phyloP scores from a whole-genome alignment of 2,329 filamentous ascomycete genomes.

The Stromatinia cepivora region DNA sequence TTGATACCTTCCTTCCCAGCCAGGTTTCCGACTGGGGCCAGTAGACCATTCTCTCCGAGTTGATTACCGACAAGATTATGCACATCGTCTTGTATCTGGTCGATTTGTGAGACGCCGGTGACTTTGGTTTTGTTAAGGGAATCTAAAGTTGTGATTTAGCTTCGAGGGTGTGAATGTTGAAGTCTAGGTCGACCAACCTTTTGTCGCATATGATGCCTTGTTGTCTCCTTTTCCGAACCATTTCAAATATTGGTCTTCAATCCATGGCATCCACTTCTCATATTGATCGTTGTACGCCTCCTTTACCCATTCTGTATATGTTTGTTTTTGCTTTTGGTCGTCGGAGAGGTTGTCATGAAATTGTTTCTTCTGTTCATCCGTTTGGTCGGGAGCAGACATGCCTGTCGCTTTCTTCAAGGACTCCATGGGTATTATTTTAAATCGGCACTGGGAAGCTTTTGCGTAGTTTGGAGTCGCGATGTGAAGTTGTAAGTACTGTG shows the following conservation, averaged over 20 bases:
- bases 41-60: slow-evolving; percentile 66
- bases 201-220: slow-evolving; percentile 70
- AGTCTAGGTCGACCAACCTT: slow-evolving; percentile 50
- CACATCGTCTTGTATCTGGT: slow-evolving; percentile 21
- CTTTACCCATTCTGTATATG: slow-evolving; percentile 54
- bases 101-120: slow-evolving; percentile 56
- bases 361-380: slow-evolving; percentile 30
- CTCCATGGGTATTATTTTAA: background rate
- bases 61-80: slow-evolving; percentile 49
- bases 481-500: background rate
- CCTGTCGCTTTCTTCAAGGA: slow-evolving; percentile 12
- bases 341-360: slow-evolving; percentile 29
- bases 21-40: slow-evolving; percentile 63
- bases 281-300: slow-evolving; percentile 71
- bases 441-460: background rate
- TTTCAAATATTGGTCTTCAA: slow-evolving; percentile 70
- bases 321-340: slow-evolving; percentile 32
- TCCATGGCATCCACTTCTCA: slow-evolving; percentile 74
- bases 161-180: background rate
- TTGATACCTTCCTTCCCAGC: slow-evolving; percentile 65
- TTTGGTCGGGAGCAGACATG: slow-evolving; percentile 13
- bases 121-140: slow-evolving; percentile 69
- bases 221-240: slow-evolving; percentile 73
- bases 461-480: background rate
- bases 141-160: slow-evolving; percentile 47